Evolutionary conservation across 192 early-diverging fungal species (phyloP), one percentile per base, ranked within the genome.

Genomic region (Coemansia sp.): DNA sequence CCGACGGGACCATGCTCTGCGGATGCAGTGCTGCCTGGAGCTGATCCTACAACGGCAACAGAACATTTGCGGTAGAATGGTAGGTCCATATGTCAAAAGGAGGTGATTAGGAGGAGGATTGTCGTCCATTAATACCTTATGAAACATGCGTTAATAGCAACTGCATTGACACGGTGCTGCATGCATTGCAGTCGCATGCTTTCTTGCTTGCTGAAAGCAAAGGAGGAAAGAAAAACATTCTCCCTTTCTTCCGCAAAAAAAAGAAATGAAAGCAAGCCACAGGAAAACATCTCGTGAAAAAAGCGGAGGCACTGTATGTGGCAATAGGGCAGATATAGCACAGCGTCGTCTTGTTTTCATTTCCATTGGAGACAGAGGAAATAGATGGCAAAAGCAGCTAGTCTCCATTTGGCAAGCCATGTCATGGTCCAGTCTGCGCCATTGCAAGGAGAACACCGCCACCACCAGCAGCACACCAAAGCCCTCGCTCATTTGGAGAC

Each of bases 1-100:
- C 56, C 67, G 51, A 65, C 22, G 74, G 74, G 65, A 71, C 74
- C 38, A 74, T 68, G 48, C 64, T 76, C 66, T 82, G 79, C 42
- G 79, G 79, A 7, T 69, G 67, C 79, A 82, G 68, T 53, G 79
- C 79, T 32, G 79, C 74, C 69, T 82, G 79, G 37, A 82, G 74
- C 65, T 82, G 79, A 64, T 82, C 79, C 79, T 82, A 82, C 68
- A 64, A 17, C 20, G 19, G 11, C 17, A 20, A 43, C 13, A 61
- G 13, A 6, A 41, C 7, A 1, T 39, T 22, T 39, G 57, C n/a
- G 57, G 22, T 8, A n/a, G 51, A n/a, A 11, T n/a, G n/a, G 51
- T 5, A 20, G 51, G 25, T 59, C 5, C 37, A 1, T 9, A 17
- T 38, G 37, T 25, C 25, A 25, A 25, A 25, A 25, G 2, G 25